Base-by-base conservation (phyloP, 176 grass and related monocot genomes). In the Aechmea fasciata region DNA sequence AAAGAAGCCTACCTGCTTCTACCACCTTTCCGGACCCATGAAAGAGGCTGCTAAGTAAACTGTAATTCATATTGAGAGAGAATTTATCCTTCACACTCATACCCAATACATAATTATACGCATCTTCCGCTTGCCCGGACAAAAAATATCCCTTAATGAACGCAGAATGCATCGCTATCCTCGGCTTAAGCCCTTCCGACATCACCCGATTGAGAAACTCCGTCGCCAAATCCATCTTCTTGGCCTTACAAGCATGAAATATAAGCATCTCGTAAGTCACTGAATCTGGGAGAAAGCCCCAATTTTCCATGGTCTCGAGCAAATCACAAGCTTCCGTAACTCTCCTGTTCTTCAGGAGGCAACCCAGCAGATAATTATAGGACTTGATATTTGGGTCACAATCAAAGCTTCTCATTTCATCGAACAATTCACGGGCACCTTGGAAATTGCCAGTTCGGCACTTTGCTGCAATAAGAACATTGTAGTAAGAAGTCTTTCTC, bases 131-230 rank as follows among this genome's bases (percentile, higher is more conserved):
- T 61, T 79, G 75, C 20, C 86, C 86, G 0, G 67, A 55, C 15
- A 52, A 55, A 70, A 92, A 87, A 53, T 87, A 90, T 1, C 88
- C 88, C 66, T 91, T 96, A 49, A 96, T 92, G 64, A 96, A 92
- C 12, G 89, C 73, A 11, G 78, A 78, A 77, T 96, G 88, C 28
- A 86, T 87, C 10, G 74, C 76, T 14, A 92, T 71, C 79, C 86
- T 88, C 0, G 86, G 86, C 13, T 64, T 83, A 63, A 90, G 50
- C 13, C 87, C 87, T 79, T 78, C 79, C 2, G 18, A 57, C 69
- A 89, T 77, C 83, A 96, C 83, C 61, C 71, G 69, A 15, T 92
- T 73, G 28, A 92, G 71, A 77, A 92, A 87, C 51, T 57, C 63
- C 15, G 52, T 75, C 3, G 89, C 89, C 0, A 81, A 77, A 83